Evolutionary conservation across 2,329 filamentous ascomycete species (phyloP).

Genomic region (Rachicladosporium sp.): DNA sequence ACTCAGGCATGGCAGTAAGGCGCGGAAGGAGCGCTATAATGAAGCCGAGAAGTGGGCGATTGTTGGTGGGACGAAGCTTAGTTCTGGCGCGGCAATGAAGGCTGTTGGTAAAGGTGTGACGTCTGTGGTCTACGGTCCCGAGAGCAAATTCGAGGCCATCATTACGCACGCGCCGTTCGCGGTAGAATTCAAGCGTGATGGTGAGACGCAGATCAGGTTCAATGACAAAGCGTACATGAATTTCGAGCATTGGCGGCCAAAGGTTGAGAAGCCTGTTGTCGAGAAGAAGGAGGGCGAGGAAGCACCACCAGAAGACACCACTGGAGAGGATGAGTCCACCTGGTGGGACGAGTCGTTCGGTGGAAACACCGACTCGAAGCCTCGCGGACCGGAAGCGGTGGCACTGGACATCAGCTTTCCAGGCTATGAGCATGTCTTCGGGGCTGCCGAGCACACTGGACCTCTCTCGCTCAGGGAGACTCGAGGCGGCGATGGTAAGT

Average conservation of each 20-base stretch:
- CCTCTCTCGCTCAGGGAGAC: constrained; percentile 82
- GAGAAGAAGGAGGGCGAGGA: constrained; percentile 41
- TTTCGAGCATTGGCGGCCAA: constrained; percentile 87
- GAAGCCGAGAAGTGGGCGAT: constrained; percentile 79
- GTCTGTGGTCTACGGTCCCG: constrained; percentile 64
- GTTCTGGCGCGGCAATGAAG: constrained; percentile 57
- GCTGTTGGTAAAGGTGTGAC: constrained; percentile 58
- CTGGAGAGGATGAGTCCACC: constrained; percentile 65
- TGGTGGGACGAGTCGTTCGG: constrained; percentile 98
- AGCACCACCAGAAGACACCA: constrained; percentile 35
- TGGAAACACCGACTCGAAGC: constrained; percentile 89
- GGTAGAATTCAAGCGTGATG: constrained; percentile 77
- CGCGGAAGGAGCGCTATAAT: constrained; percentile 86
- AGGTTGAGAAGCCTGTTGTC: constrained; percentile 55
- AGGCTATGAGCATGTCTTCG: constrained; percentile 84
- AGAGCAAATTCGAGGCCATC: constrained; percentile 64
- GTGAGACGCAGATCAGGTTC: constrained; percentile 68
- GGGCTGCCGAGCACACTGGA: constrained; percentile 86
- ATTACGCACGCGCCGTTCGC: constrained; percentile 73
- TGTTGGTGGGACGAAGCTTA: constrained; percentile 64
- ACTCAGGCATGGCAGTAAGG: constrained; percentile 70
- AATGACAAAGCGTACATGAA: constrained; percentile 87
- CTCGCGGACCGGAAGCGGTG: constrained; percentile 85
- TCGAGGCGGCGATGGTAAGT: constrained; percentile 72
- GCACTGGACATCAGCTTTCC: constrained; percentile 85